These are phyloP conservation scores for Coniosporium tulheliwenetii DNA, from an alignment of 2,329 filamentous ascomycete species.

Conservation along the genomic window DNA sequence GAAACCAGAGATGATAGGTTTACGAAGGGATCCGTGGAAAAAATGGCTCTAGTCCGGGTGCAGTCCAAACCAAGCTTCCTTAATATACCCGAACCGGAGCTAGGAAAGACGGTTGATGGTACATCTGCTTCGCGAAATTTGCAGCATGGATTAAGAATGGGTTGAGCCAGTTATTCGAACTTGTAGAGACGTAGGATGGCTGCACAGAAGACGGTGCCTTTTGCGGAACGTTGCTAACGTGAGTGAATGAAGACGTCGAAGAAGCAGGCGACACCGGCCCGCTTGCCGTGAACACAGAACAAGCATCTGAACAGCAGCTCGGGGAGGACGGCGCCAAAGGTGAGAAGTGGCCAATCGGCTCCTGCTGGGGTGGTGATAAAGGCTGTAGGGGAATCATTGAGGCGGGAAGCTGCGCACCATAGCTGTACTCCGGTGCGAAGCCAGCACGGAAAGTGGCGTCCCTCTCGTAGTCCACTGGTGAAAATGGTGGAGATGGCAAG, in stretches of 20 bases:
- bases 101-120: neutral
- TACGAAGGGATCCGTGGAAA: no score
- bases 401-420: neutral
- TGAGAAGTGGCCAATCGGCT: neutral
- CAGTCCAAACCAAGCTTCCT: neutral
- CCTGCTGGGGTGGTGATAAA: neutral
- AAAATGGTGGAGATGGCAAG: conserved; percentile 27
- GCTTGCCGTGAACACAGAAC: neutral
- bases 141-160: neutral
- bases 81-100: neutral
- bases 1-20: no score
- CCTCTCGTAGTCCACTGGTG: conserved; percentile 19
- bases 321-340: neutral
- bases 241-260: neutral
- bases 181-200: neutral
- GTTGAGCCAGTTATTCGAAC: neutral
- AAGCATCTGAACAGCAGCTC: neutral
- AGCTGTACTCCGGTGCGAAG: neutral
- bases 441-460: conserved; percentile 3
- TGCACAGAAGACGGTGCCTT: neutral
- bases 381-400: neutral
- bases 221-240: neutral
- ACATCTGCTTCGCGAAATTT: neutral
- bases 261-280: neutral
- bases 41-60: no score